Evolutionary conservation across 176 grass and related monocot genomes (phyloP).

Genomic region (Triticum monococcum): DNA sequence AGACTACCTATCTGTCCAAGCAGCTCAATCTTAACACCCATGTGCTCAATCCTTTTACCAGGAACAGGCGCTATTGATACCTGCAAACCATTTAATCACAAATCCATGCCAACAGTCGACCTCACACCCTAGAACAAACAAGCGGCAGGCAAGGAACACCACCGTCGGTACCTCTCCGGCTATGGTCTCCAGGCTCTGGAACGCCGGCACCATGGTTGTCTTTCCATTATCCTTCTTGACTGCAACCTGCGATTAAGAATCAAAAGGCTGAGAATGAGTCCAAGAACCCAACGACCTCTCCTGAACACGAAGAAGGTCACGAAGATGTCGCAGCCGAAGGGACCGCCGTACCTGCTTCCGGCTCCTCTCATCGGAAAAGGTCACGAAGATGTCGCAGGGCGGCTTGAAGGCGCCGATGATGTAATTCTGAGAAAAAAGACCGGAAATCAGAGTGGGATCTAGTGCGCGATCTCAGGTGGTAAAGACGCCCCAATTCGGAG

Average conservation of each 20-base stretch:
- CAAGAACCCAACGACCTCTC: not conserved
- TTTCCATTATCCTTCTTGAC: slow-evolving; percentile 91
- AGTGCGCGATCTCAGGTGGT: not conserved
- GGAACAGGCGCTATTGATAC: slow-evolving; percentile 77
- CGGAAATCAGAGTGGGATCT: slow-evolving; percentile 26
- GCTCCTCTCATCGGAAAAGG: slow-evolving; percentile 74
- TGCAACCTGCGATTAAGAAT: slow-evolving; percentile 41
- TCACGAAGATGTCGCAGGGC: slow-evolving; percentile 77
- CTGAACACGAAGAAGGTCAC: not conserved
- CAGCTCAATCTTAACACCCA: slow-evolving; percentile 82
- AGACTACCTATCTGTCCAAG: slow-evolving; percentile 83
- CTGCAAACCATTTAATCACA: slow-evolving; percentile 38
- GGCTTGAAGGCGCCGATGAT: slow-evolving; percentile 88
- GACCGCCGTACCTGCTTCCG: slow-evolving; percentile 65
- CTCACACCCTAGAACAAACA: not conserved
- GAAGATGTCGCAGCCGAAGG: not conserved
- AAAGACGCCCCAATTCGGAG: slow-evolving; percentile 26
- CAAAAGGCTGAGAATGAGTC: not conserved
- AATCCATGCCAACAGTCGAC: not conserved
- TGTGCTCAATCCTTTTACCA: slow-evolving; percentile 88
- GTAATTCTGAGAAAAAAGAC: slow-evolving; percentile 49
- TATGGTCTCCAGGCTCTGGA: slow-evolving; percentile 85
- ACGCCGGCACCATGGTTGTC: slow-evolving; percentile 68
- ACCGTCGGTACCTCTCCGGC: slow-evolving; percentile 63
- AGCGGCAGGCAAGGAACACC: not conserved